Evolutionary conservation across 2,329 filamentous ascomycete genomes (phyloP).

Genomic region (Monosporascus sp.): DNA sequence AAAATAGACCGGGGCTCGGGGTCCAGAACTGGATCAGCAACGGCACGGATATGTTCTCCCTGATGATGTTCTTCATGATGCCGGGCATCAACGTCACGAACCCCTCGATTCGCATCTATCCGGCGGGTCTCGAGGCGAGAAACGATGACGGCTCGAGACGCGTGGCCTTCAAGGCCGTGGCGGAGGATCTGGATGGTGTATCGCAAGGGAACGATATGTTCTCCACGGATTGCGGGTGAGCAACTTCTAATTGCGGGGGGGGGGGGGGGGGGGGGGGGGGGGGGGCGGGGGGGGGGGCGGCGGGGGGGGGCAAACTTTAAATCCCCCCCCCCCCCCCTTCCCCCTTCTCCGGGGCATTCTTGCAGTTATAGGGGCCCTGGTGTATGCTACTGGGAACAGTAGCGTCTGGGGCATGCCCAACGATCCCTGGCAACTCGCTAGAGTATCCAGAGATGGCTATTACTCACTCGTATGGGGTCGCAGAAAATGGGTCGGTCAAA

Average conservation of each 20-base stretch:
- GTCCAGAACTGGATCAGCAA: conserved; percentile 23
- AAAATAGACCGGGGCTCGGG: conserved; percentile 18
- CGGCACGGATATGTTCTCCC: conserved; percentile 22
- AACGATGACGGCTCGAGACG: conserved; percentile 3
- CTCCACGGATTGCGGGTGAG: conserved; percentile 21
- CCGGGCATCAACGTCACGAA: conserved; percentile 18
- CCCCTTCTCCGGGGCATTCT: too few species aligned
- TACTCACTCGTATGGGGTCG: too few species aligned
- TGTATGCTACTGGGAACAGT: too few species aligned
- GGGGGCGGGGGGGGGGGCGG: too few species aligned
- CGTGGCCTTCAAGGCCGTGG: conserved; percentile 23
- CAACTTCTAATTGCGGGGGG: too few species aligned
- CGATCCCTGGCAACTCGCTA: too few species aligned
- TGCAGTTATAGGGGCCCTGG: too few species aligned
- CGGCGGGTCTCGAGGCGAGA: conserved; percentile 18
- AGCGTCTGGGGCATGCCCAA: too few species aligned
- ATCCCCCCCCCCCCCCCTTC: too few species aligned
- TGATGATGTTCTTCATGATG: conserved; percentile 21
- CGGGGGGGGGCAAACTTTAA: too few species aligned
- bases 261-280: too few species aligned
- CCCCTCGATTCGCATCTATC: conserved; percentile 22
- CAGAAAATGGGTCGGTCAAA: conserved; percentile 22
- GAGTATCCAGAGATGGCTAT: too few species aligned
- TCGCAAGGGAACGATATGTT: conserved; percentile 20
- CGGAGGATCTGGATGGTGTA: conserved; percentile 17